Evolutionary conservation across 2,329 filamentous ascomycete genomes (phyloP).

Genomic region (Bertia moriformis): DNA sequence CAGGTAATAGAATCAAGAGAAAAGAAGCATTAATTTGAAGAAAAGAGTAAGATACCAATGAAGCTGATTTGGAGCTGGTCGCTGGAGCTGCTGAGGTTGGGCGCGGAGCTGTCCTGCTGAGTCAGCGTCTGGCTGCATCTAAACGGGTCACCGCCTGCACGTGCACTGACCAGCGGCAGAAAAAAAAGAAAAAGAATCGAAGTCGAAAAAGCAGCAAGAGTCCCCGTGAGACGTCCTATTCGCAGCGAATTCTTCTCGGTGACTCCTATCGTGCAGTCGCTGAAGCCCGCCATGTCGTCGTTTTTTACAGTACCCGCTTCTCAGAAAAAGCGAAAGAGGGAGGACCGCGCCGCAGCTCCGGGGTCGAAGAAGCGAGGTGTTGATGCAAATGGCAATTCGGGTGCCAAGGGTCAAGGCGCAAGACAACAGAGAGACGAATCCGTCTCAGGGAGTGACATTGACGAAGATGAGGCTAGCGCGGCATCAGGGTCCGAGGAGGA

Average conservation of each 20-base stretch:
- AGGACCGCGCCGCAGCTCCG: slow-evolving; percentile 20
- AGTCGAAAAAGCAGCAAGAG: slow-evolving; percentile 10
- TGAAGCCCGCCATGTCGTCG: slow-evolving; percentile 73
- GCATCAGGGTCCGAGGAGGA: slow-evolving; percentile 11
- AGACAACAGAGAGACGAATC: slow-evolving; percentile 47
- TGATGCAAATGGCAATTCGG: slow-evolving; percentile 14
- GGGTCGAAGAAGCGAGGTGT: slow-evolving; percentile 27
- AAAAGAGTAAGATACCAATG: background rate
- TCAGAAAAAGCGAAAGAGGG: slow-evolving; percentile 79
- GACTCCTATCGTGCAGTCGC: too few relatives aligned
- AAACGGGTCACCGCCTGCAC: slow-evolving; percentile 6
- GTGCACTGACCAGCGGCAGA: slow-evolving; percentile 12
- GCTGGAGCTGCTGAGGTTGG: slow-evolving; percentile 14
- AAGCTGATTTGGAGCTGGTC: background rate
- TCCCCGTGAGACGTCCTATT: slow-evolving; percentile 4
- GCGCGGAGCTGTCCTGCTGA: slow-evolving; percentile 16
- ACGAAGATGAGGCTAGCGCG: slow-evolving; percentile 23
- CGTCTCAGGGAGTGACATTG: slow-evolving; percentile 67
- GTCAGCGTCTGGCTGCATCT: slow-evolving; percentile 15
- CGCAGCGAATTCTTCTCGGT: slow-evolving; percentile 10
- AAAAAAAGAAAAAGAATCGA: slow-evolving; percentile 17
- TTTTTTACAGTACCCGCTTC: slow-evolving; percentile 85
- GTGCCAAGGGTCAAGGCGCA: slow-evolving; percentile 6
- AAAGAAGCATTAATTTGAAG: background rate
- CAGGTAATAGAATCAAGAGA: background rate